Evolutionary conservation across 1,139 yeast genomes (phyloP).

Genomic region (Suhomyces bolitotheri): DNA sequence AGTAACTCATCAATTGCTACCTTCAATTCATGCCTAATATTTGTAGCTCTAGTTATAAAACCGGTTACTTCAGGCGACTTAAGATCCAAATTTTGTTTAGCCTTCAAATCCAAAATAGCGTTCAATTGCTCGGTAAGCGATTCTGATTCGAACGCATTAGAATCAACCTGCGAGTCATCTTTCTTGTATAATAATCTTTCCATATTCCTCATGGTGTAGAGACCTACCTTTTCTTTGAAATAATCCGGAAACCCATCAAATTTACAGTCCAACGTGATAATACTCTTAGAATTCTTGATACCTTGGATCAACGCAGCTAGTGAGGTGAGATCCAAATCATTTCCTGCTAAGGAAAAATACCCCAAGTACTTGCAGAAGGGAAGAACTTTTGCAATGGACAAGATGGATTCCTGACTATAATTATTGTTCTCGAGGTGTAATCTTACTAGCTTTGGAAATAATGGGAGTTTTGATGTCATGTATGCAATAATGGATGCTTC

Average conservation of each 20-base stretch:
- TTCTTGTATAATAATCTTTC: constrained; percentile 39
- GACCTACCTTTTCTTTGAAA: constrained; percentile 59
- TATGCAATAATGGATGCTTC: constrained; percentile 33
- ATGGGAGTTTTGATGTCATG: constrained; percentile 56
- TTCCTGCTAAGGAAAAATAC: constrained; percentile 63
- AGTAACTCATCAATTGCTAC: constrained; percentile 58
- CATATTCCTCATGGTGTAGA: constrained; percentile 72
- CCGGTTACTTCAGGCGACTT: constrained; percentile 30
- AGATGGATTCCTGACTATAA: constrained; percentile 46
- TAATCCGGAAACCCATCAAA: constrained; percentile 39
- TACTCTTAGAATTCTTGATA: constrained; percentile 39
- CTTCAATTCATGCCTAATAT: constrained; percentile 48
- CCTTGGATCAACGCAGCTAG: constrained; percentile 45
- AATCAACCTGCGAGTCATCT: constrained; percentile 20
- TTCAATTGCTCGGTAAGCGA: constrained; percentile 42
- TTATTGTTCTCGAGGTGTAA: constrained; percentile 64
- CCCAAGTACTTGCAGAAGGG: constrained; percentile 61
- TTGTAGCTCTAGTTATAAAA: constrained; percentile 46
- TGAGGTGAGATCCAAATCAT: constrained; percentile 46
- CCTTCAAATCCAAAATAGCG: constrained; percentile 37
- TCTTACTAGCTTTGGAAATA: constrained; percentile 55
- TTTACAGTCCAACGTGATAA: constrained; percentile 45
- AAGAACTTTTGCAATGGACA: constrained; percentile 58
- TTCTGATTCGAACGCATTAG: constrained; percentile 26
- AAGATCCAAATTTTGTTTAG: constrained; percentile 21